Conservation (phyloP, 495 filamentous ascomycete genomes). For the Annulohypoxylon stygium region DNA sequence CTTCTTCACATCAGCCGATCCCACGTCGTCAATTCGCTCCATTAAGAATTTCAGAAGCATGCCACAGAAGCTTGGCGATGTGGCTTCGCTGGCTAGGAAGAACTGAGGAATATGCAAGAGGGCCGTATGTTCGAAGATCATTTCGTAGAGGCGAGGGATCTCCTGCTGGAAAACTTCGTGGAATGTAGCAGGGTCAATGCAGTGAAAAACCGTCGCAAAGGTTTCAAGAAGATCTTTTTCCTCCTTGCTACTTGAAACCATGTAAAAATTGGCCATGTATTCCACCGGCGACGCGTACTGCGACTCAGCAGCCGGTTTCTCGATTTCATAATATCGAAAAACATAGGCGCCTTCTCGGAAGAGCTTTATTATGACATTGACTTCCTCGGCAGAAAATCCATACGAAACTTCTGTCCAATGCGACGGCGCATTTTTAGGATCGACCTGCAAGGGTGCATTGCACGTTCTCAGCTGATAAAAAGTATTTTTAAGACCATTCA, state of each 20-base stretch:
- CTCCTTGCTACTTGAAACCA: constrained; percentile 90
- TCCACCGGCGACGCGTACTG: constrained; percentile 84
- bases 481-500: constrained; percentile 96
- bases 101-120: constrained; percentile 97
- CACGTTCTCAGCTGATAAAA: constrained; percentile 94
- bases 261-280: constrained; percentile 92
- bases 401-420: constrained; percentile 97
- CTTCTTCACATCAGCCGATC: constrained; percentile 88
- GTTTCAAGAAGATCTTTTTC: constrained; percentile 98
- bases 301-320: constrained; percentile 80
- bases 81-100: constrained; percentile 97
- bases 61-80: constrained; percentile 95
- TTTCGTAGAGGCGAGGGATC: constrained; percentile 94
- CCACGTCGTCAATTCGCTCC: constrained; percentile 94
- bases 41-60: constrained; percentile 98
- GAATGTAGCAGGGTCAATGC: constrained; percentile 97
- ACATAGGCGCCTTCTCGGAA: constrained; percentile 96
- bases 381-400: constrained; percentile 97
- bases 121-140: constrained; percentile 97
- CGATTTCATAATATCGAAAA: constrained; percentile 94
- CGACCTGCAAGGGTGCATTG: constrained; percentile 78
- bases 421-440: constrained; percentile 79
- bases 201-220: constrained; percentile 98
- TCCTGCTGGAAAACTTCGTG: constrained; percentile 98
- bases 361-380: constrained; percentile 94